Evolutionary conservation across 768 basidiomycete genomes (phyloP).

Genomic region (Russula vinacea): DNA sequence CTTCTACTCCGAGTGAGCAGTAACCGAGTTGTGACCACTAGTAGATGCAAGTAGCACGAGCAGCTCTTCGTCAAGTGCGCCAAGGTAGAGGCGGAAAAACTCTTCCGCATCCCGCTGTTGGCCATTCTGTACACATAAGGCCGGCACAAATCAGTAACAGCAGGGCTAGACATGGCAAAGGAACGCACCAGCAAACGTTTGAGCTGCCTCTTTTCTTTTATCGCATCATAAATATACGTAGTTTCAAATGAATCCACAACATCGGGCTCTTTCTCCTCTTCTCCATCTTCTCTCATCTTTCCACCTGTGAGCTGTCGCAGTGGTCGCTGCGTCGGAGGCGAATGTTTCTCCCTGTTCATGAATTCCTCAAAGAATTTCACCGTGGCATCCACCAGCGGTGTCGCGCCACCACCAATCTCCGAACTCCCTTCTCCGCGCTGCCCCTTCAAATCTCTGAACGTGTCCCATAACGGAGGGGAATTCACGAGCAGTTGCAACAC

Average conservation of each 20-base stretch:
- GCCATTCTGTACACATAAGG: slow-evolving; percentile 53
- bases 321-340: slow-evolving; percentile 26
- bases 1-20: slow-evolving; percentile 40
- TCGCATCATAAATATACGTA: slow-evolving; percentile 81
- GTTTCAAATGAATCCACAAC: slow-evolving; percentile 74
- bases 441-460: slow-evolving; percentile 55
- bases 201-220: slow-evolving; percentile 91
- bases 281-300: slow-evolving; percentile 41
- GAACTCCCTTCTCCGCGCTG: slow-evolving; percentile 33
- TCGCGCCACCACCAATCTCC: slow-evolving; percentile 33
- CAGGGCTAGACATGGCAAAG: no score
- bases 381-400: slow-evolving; percentile 66
- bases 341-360: slow-evolving; percentile 33
- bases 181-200: slow-evolving; percentile 81
- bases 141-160: slow-evolving; percentile 5
- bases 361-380: slow-evolving; percentile 83
- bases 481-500: slow-evolving; percentile 89
- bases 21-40: slow-evolving; percentile 36
- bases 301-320: slow-evolving; percentile 31
- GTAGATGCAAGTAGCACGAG: slow-evolving; percentile 57
- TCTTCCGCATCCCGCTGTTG: slow-evolving; percentile 99
- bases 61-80: slow-evolving; percentile 91
- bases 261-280: slow-evolving; percentile 45
- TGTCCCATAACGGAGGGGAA: slow-evolving; percentile 74
- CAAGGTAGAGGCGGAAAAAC: slow-evolving; percentile 93